These are phyloP conservation scores for Kwoniella botswanensis DNA, from an alignment of 768 basidiomycete genomes.

Conservation along the genomic window DNA sequence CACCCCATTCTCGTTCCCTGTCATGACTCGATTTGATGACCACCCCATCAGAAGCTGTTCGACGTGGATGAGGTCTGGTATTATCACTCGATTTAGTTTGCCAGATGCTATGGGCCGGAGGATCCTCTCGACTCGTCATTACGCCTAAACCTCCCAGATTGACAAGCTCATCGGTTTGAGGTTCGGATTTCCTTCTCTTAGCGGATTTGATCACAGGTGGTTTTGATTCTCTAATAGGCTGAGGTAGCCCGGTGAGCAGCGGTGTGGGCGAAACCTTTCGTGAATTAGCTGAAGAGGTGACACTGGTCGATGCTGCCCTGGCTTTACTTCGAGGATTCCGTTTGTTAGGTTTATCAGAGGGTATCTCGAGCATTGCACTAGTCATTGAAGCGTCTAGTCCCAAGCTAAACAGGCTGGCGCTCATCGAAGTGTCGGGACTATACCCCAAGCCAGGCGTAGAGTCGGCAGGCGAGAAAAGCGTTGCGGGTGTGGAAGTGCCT, in stretches of 20 bases:
- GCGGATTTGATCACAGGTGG: slow-evolving; percentile 12
- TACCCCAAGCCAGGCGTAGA: slow-evolving; percentile 29
- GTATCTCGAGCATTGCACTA: slow-evolving; percentile 9
- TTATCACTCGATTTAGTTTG: slow-evolving; percentile 5
- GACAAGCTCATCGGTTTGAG: slow-evolving; percentile 31
- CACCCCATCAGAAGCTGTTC: slow-evolving; percentile 34
- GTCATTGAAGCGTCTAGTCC: slow-evolving; percentile 3
- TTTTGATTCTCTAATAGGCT: background rate
- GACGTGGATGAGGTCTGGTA: slow-evolving; percentile 20
- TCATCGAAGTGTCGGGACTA: slow-evolving; percentile 13
- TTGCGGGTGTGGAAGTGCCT: slow-evolving; percentile 38
- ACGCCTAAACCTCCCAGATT: slow-evolving; percentile 28
- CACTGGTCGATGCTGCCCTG: slow-evolving; percentile 15
- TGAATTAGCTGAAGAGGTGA: background rate
- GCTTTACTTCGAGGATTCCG: background rate
- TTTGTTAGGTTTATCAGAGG: background rate
- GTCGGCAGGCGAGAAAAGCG: slow-evolving; percentile 33
- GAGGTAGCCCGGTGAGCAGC: slow-evolving; percentile 2
- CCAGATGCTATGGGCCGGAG: background rate
- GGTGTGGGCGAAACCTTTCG: slow-evolving; percentile 16
- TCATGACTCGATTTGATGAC: slow-evolving; percentile 12
- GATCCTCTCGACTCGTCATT: too few relatives aligned
- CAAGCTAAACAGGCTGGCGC: slow-evolving; percentile 12
- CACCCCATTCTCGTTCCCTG: slow-evolving; percentile 18
- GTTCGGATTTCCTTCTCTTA: slow-evolving; percentile 46